Evolutionary conservation across 768 basidiomycete genomes (phyloP).

Genomic region (Lactarius tabidus): DNA sequence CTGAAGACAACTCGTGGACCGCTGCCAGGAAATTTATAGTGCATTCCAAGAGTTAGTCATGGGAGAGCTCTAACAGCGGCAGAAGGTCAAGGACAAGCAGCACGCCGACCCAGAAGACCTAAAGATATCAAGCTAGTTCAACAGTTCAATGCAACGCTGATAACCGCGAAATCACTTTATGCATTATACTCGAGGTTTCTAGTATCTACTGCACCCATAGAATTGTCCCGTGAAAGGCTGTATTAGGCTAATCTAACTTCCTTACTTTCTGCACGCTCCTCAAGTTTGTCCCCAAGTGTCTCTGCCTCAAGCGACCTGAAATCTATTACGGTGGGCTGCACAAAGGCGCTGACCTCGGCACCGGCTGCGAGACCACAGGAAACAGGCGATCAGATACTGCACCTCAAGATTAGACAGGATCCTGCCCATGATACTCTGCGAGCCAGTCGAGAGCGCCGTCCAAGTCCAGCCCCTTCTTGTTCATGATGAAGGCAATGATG

Average conservation of each 20-base stretch:
- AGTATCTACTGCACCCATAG: too few relatives aligned
- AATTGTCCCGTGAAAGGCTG: too few relatives aligned
- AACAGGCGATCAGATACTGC: slow-evolving; percentile 37
- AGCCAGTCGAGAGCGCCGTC: slow-evolving; percentile 63
- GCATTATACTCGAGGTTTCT: too few relatives aligned
- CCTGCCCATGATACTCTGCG: slow-evolving; percentile 52
- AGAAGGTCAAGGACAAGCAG: slow-evolving; percentile 58
- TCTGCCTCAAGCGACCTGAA: slow-evolving; percentile 77
- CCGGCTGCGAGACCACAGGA: slow-evolving; percentile 62
- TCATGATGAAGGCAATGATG: slow-evolving; percentile 68
- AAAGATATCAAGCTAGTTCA: slow-evolving; percentile 40
- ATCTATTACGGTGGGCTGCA: slow-evolving; percentile 49
- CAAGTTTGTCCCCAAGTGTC: too few relatives aligned
- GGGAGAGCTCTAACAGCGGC: slow-evolving; percentile 43
- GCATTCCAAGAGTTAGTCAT: slow-evolving; percentile 47
- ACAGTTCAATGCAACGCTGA: slow-evolving; percentile 36
- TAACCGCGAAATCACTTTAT: too few relatives aligned
- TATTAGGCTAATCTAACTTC: too few relatives aligned
- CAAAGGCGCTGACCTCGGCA: slow-evolving; percentile 55
- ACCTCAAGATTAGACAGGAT: slow-evolving; percentile 45
- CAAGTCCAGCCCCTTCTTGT: slow-evolving; percentile 50
- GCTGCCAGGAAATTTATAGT: slow-evolving; percentile 56
- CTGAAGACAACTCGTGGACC: slow-evolving; percentile 70
- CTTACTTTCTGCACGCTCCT: too few relatives aligned
- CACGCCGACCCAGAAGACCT: slow-evolving; percentile 44